Conservation (phyloP, 139 green algal genomes). For the Ettlia oleoabundans region DNA sequence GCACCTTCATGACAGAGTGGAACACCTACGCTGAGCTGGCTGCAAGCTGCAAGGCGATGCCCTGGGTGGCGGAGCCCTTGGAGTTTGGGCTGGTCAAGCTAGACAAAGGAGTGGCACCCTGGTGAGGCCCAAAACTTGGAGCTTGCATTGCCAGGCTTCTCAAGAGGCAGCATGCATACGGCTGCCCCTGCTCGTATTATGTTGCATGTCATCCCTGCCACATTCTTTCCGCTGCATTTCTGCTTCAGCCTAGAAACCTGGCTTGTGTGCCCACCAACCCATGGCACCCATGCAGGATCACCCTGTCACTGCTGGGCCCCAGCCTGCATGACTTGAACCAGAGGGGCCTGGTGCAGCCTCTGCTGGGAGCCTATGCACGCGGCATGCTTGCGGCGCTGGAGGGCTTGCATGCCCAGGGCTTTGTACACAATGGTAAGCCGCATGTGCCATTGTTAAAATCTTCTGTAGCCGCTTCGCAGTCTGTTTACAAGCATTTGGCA, state of each 20-base stretch:
- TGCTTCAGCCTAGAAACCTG: too few relatives aligned
- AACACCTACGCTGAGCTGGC: slow-evolving; percentile 7
- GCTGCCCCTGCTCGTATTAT: too few relatives aligned
- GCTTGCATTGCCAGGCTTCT: too few relatives aligned
- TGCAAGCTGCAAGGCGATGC: not conserved
- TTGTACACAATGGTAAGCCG: slow-evolving; percentile 46
- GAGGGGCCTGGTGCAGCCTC: not conserved
- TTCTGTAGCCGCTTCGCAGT: too few relatives aligned
- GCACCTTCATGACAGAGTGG: slow-evolving; percentile 32
- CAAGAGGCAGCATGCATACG: too few relatives aligned
- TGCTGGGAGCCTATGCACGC: slow-evolving; percentile 23
- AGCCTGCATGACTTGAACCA: slow-evolving; percentile 11
- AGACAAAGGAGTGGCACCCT: slow-evolving; percentile 9
- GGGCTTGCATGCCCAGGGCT: slow-evolving; percentile 11
- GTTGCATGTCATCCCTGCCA: too few relatives aligned
- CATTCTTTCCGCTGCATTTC: not conserved
- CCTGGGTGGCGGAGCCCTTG: slow-evolving; percentile 17
- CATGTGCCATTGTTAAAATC: too few relatives aligned
- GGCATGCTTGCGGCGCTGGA: slow-evolving; percentile 45
- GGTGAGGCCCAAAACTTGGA: not conserved
- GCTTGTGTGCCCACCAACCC: too few relatives aligned
- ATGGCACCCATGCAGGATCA: slow-evolving; percentile 28
- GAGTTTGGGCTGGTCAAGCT: slow-evolving; percentile 17
- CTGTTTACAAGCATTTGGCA: too few relatives aligned
- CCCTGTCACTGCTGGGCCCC: slow-evolving; percentile 45